Evolutionary conservation across 2,329 filamentous ascomycete species (phyloP).

Genomic region (Aaosphaeria pasadenensis): DNA sequence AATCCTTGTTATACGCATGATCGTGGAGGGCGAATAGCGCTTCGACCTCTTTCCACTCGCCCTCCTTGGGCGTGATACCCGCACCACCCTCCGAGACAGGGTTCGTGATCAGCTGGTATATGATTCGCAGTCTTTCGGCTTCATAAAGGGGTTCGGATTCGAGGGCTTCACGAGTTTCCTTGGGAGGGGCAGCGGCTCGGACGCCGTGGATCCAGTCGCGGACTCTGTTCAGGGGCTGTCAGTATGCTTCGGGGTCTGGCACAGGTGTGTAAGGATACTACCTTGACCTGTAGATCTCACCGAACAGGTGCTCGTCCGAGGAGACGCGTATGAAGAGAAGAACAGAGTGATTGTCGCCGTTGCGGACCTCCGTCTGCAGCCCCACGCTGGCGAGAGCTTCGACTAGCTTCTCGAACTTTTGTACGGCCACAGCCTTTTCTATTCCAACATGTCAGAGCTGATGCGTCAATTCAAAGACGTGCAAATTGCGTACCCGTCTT

Average conservation of each 20-base stretch:
- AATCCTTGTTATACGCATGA: conserved; percentile 51
- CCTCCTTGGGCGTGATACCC: conserved; percentile 50
- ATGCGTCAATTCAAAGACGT: background rate
- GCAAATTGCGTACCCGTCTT: conserved; percentile 54
- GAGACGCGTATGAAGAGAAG: conserved; percentile 81
- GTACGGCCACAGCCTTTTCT: conserved; percentile 69
- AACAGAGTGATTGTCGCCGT: conserved; percentile 70
- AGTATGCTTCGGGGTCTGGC: conserved; percentile 60
- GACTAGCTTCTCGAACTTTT: conserved; percentile 75
- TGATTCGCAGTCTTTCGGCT: conserved; percentile 81
- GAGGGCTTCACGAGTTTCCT: conserved; percentile 67
- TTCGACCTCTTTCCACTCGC: conserved; percentile 50
- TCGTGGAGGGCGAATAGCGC: conserved; percentile 51
- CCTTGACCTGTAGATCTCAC: conserved; percentile 80
- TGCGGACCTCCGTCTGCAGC: conserved; percentile 83
- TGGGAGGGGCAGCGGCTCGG: conserved; percentile 70
- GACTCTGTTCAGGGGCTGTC: conserved; percentile 53
- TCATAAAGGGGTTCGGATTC: conserved; percentile 76
- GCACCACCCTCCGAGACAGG: conserved; percentile 47
- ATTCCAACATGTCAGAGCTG: background rate
- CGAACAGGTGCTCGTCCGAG: conserved; percentile 69
- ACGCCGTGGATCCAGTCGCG: conserved; percentile 94
- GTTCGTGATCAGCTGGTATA: conserved; percentile 70
- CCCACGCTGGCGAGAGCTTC: conserved; percentile 72
- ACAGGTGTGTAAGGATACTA: conserved; percentile 23